Evolutionary conservation across 2,329 filamentous ascomycete genomes (phyloP), one percentile per base, ranked within the genome.

Genomic region (Lecanosticta acicola): DNA sequence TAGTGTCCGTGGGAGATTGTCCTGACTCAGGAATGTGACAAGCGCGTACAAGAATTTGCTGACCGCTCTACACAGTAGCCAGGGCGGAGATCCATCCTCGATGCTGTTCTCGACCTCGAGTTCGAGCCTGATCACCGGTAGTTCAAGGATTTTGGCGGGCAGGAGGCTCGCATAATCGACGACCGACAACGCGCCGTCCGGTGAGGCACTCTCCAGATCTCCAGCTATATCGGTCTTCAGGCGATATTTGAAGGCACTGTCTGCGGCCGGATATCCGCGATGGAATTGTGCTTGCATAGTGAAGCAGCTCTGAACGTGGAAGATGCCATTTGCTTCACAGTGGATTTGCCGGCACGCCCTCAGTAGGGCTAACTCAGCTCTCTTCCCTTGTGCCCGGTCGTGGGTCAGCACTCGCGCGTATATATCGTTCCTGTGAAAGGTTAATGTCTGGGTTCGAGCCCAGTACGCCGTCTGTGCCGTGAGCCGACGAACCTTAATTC

Each of bases 381-480:
- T 42, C 26, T 16, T 16, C 2, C 29, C 39, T 19, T 11, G 18
- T n/a, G 18, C 18, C 9, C 40, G 40, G 16, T 43, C 18, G 16
- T 36, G 32, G 3, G 32, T 45, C 14, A 45, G 36, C 2, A 24
- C 19, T 7, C 16, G 34, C 16, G 29, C 20, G 35, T 45, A 45
- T 20, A 45, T 20, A 2, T 32, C 13, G 42, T 45, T 45, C 24
- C 24, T 29, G 24, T 11, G 5, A 29, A 29, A 5, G 7, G 24
- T 11, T 5, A 29, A 29, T 11, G 11, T 29, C 24, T 7, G 24
- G 24, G 24, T 11, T 29, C n/a, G n/a, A n/a, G n/a, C n/a, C n/a
- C n/a, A n/a, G n/a, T n/a, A n/a, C n/a, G n/a, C n/a, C n/a, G n/a
- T n/a, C n/a, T n/a, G n/a, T n/a, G n/a, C n/a, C n/a, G n/a, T n/a